A percentile compares a stretch with the other conserved stretches of the same genome.
Conservation (phyloP, 2,329 filamentous ascomycete genomes). For the Thielaviopsis euricoi region DNA sequence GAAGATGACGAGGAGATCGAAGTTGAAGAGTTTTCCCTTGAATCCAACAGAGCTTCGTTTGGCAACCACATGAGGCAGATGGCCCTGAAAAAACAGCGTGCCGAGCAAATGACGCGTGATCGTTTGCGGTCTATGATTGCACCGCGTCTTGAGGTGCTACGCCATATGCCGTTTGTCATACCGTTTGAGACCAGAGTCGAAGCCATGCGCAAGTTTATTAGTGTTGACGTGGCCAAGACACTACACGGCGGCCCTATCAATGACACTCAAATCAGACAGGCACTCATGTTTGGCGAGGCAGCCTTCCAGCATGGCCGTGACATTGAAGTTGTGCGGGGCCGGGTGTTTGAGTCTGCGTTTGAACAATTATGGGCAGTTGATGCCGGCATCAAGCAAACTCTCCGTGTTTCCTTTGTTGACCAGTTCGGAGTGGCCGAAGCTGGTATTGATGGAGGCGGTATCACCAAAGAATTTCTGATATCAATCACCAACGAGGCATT, state of each 20-base stretch:
- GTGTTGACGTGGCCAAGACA: conserved; percentile 49
- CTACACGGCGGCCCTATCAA: conserved; percentile 42
- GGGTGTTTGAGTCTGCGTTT: conserved; percentile 74
- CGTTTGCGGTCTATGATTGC: conserved; percentile 64
- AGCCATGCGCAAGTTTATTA: conserved; percentile 86
- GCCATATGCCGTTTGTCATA: conserved; percentile 94
- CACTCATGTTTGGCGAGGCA: background rate
- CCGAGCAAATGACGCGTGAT: conserved; percentile 38
- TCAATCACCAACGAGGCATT: conserved; percentile 80
- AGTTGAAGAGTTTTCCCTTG: conserved; percentile 13
- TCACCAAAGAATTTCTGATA: conserved; percentile 92
- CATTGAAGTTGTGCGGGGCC: conserved; percentile 62
- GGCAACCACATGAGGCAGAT: background rate
- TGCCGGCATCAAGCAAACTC: conserved; percentile 78
- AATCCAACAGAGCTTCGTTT: background rate
- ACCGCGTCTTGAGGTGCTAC: conserved; percentile 74
- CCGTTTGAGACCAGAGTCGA: conserved; percentile 82
- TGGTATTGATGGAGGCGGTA: conserved; percentile 90
- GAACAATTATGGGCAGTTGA: conserved; percentile 67
- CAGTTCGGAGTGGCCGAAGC: conserved; percentile 75
- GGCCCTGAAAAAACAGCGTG: background rate
- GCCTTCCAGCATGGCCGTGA: conserved; percentile 35
- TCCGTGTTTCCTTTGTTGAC: conserved; percentile 93
- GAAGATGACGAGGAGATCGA: conserved; percentile 23
- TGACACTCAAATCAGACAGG: conserved; percentile 14